Evolutionary conservation across 2,329 filamentous ascomycete genomes (phyloP).

Genomic region (Cladobotryum protrusum): DNA sequence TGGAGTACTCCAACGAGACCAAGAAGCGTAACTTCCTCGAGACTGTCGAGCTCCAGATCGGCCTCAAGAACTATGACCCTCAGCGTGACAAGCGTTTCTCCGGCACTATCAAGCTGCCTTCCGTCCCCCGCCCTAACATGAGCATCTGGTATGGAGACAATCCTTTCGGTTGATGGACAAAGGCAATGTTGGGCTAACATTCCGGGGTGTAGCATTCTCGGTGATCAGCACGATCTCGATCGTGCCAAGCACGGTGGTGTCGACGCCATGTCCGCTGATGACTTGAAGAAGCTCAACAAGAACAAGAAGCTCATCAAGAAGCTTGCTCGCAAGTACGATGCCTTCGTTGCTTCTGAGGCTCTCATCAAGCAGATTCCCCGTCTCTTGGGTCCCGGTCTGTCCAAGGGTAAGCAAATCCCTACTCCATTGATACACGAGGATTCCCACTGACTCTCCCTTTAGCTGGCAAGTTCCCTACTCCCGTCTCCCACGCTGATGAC

Average conservation of each 20-base stretch:
- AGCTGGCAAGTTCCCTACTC: slow-evolving; percentile 99
- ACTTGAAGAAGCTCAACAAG: slow-evolving; percentile 99
- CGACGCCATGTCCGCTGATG: slow-evolving; percentile 96
- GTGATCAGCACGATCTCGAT: slow-evolving; percentile 93
- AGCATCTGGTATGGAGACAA: slow-evolving; percentile 53
- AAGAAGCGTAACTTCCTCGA: slow-evolving; percentile 99
- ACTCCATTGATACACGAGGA: too few species aligned
- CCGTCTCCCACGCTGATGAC: slow-evolving; percentile 94
- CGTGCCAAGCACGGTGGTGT: slow-evolving; percentile 98
- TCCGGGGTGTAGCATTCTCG: slow-evolving; percentile 43
- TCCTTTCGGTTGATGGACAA: slow-evolving; percentile 11
- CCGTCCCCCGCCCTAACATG: slow-evolving; percentile 88
- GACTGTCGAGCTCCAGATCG: slow-evolving; percentile 87
- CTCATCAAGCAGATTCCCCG: slow-evolving; percentile 99
- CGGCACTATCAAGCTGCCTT: slow-evolving; percentile 92
- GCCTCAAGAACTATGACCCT: slow-evolving; percentile 98
- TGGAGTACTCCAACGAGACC: slow-evolving; percentile 88
- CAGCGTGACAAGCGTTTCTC: slow-evolving; percentile 99
- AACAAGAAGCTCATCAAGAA: slow-evolving; percentile 99
- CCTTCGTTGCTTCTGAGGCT: slow-evolving; percentile 93
- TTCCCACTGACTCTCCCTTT: slow-evolving; percentile 16
- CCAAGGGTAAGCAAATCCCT: slow-evolving; percentile 67
- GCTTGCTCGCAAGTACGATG: slow-evolving; percentile 99
- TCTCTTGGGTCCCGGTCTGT: slow-evolving; percentile 97
- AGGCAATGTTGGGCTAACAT: slow-evolving; percentile 21